Evolutionary conservation across 441 rosid genomes (phyloP).

Genomic region (Heliophila coronopifolia): DNA sequence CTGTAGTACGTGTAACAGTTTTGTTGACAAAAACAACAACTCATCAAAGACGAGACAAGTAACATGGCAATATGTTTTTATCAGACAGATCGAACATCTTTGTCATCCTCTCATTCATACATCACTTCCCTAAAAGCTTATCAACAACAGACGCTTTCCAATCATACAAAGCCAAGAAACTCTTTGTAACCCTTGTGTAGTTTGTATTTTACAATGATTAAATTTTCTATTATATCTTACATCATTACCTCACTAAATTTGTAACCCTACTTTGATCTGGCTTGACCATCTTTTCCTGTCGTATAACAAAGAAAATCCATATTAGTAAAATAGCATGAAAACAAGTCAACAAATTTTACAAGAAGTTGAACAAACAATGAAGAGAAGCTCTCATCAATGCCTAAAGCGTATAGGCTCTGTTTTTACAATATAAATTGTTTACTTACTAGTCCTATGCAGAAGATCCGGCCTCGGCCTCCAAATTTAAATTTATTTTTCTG

Average conservation of each 20-base stretch:
- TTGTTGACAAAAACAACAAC: constrained; percentile 12
- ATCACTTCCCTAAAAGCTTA: constrained; percentile 27
- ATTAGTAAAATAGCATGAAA: no score
- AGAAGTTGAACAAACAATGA: no score
- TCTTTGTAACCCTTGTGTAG: no score
- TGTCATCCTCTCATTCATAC: constrained; percentile 24
- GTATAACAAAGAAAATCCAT: not conserved
- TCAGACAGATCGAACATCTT: constrained; percentile 23
- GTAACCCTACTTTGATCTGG: constrained; percentile 26
- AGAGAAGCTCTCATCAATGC: no score
- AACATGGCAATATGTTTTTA: no score
- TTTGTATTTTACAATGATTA: constrained; percentile 2
- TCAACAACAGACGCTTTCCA: constrained; percentile 11
- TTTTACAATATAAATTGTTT: no score
- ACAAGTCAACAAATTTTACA: not conserved
- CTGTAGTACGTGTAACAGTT: not conserved
- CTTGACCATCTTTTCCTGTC: constrained; percentile 14
- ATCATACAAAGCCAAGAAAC: constrained; percentile 14
- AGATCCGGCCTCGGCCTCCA: no score
- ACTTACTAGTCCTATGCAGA: no score
- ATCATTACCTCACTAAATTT: constrained; percentile 22
- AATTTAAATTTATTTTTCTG: no score
- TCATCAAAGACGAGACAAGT: constrained; percentile 6
- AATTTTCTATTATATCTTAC: not conserved
- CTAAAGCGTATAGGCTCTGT: no score